These are phyloP conservation scores for Amanita rubescens DNA, from an alignment of 768 basidiomycete genomes.

Conservation along the genomic window DNA sequence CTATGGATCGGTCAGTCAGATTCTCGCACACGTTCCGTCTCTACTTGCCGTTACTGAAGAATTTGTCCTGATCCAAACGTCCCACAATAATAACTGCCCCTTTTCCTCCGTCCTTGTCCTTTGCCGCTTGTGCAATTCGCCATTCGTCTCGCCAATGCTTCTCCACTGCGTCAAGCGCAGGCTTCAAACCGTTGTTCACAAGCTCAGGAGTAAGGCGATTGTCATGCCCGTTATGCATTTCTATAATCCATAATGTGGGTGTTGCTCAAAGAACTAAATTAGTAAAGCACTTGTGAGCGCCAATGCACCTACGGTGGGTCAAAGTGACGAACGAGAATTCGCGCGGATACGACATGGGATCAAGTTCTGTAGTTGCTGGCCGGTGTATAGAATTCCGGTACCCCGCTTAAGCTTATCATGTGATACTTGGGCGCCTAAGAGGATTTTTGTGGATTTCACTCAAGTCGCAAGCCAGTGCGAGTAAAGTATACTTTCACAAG, in stretches of 20 bases:
- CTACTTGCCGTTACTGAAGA: slow-evolving; percentile 73
- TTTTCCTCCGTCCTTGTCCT: slow-evolving; percentile 44
- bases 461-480: too few species aligned
- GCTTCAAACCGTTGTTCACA: slow-evolving; percentile 52
- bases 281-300: not conserved
- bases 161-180: slow-evolving; percentile 69
- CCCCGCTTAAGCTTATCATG: not conserved
- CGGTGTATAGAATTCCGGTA: not conserved
- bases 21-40: not conserved
- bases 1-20: slow-evolving; percentile 22
- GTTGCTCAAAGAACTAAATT: slow-evolving; percentile 34
- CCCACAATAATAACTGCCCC: slow-evolving; percentile 78
- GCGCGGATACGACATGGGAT: slow-evolving; percentile 38
- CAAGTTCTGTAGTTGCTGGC: not conserved
- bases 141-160: slow-evolving; percentile 57
- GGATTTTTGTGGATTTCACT: too few species aligned
- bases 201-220: slow-evolving; percentile 57
- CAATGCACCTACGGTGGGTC: slow-evolving; percentile 29
- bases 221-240: slow-evolving; percentile 74
- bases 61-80: slow-evolving; percentile 70
- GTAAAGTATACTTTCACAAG: too few species aligned
- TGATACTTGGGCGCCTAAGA: not conserved
- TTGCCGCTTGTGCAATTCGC: slow-evolving; percentile 33
- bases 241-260: slow-evolving; percentile 63
- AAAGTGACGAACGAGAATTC: slow-evolving; percentile 61